Base-by-base conservation (phyloP, 495 filamentous ascomycete species). In the Aspergillus asperescens region DNA sequence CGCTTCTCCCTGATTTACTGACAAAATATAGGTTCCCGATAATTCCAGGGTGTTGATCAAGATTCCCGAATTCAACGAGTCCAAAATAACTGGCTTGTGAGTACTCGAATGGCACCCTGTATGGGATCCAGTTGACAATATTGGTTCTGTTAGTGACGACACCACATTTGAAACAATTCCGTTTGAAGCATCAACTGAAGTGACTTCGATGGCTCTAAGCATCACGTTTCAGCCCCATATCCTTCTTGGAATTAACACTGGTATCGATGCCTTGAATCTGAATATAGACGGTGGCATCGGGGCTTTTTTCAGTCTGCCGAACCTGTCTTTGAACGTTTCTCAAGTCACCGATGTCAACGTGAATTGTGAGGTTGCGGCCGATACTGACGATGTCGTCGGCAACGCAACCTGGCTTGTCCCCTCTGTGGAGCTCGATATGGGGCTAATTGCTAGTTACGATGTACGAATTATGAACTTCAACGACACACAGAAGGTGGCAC, bases 1-100 rank as follows among this genome's bases (percentile, higher is more conserved):
- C 2, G 5, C 16, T 43, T 20, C 13, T 22, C 23, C 8, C 1
- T 28, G 22, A 41, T 18, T 8, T 8, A 10, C 37, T 54, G 39
- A 34, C 19, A 35, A 8, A 18, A 7, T 12, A 12, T 20, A 61
- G 61, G 57, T 66, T 3, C 65, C 65, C 2, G 44, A 65, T 39
- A 52, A 65, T 22, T 65, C 64, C 0, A 51, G 46, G 25, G 55
- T 69, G 24, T 31, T 34, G 29, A 47, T 69, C 38, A 58, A 63
- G 16, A 41, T 69, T 20, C 34, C 20, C 15, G 35, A 63, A 24
- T 27, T 48, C 39, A 28, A 22, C 8, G 45, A 59, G 20, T 67
- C 64, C 19, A 48, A 50, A 25, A 57, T 61, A 16, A 31, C 50
- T 18, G 64, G 64, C 43, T 69, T 69, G 64, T 67, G 37, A 57